Evolutionary conservation across 352 stramenopile species (phyloP).

Genomic region (Globisporangium parvum): DNA sequence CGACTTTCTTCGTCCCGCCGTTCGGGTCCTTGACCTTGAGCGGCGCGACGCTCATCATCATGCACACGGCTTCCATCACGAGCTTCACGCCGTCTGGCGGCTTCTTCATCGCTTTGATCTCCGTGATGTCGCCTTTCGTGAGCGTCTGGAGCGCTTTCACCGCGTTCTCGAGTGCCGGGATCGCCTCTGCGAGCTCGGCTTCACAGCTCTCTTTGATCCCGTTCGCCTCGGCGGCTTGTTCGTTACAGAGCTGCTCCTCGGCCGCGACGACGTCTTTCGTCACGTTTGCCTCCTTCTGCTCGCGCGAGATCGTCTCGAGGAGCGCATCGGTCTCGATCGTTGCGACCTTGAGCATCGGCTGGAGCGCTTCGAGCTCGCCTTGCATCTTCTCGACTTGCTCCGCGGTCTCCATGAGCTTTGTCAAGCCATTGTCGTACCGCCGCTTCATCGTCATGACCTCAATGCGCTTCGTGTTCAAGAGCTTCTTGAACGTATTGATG

Average conservation of each 20-base stretch:
- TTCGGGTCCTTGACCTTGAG: constrained; percentile 92
- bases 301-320: constrained; percentile 84
- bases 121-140: constrained; percentile 92
- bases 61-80: constrained; percentile 93
- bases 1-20: constrained; percentile 88
- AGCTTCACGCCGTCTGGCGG: constrained; percentile 92
- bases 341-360: constrained; percentile 90
- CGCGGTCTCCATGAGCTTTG: constrained; percentile 91
- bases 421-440: constrained; percentile 91
- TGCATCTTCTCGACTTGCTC: constrained; percentile 94
- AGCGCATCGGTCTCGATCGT: constrained; percentile 89
- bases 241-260: constrained; percentile 84
- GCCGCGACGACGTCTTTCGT: constrained; percentile 79
- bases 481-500: constrained; percentile 94
- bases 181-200: constrained; percentile 88
- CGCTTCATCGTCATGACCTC: constrained; percentile 90
- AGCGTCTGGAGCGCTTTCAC: constrained; percentile 90
- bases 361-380: constrained; percentile 87
- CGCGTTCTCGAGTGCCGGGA: constrained; percentile 89
- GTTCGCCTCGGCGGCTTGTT: constrained; percentile 84
- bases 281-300: constrained; percentile 86
- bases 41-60: constrained; percentile 92
- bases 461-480: constrained; percentile 87
- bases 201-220: constrained; percentile 90
- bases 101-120: constrained; percentile 97